Evolutionary conservation across 805 yeast species (phyloP).

Genomic region (Kodamaea restingae): DNA sequence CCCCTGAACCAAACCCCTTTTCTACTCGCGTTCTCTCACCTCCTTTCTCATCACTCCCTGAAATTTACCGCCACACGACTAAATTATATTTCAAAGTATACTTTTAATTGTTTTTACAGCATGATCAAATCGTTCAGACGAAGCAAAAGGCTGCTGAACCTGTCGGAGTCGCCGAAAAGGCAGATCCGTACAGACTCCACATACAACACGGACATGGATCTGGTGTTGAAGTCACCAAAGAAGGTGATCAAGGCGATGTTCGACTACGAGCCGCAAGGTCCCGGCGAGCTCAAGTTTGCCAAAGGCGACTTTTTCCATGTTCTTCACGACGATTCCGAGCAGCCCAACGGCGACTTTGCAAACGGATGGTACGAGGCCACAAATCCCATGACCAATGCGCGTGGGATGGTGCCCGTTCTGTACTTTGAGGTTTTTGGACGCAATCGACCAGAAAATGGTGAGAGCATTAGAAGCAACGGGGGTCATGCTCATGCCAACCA

Average conservation of each 20-base stretch:
- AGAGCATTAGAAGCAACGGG: no score
- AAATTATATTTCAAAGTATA: not conserved
- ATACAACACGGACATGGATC: constrained; percentile 17
- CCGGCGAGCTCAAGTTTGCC: constrained; percentile 72
- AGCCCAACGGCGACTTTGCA: constrained; percentile 44
- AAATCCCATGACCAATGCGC: constrained; percentile 71
- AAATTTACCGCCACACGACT: constrained; percentile 2
- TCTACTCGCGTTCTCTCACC: no score
- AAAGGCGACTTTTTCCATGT: constrained; percentile 92
- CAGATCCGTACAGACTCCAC: constrained; percentile 31
- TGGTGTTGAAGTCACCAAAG: constrained; percentile 54
- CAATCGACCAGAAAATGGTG: constrained; percentile 39
- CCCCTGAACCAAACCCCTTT: no score
- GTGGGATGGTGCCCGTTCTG: constrained; percentile 84
- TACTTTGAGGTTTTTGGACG: constrained; percentile 77
- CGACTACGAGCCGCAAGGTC: constrained; percentile 73
- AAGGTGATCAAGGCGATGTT: constrained; percentile 80
- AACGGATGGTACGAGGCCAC: constrained; percentile 83
- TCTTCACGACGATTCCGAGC: constrained; percentile 23
- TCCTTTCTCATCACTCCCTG: no score
- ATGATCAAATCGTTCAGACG: constrained; percentile 43
- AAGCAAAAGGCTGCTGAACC: constrained; percentile 35
- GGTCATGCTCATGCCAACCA: no score
- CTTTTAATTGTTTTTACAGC: not conserved
- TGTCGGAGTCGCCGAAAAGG: constrained; percentile 29